Evolutionary conservation across 2,329 filamentous ascomycete genomes (phyloP).

Genomic region (Catunica adiposa): DNA sequence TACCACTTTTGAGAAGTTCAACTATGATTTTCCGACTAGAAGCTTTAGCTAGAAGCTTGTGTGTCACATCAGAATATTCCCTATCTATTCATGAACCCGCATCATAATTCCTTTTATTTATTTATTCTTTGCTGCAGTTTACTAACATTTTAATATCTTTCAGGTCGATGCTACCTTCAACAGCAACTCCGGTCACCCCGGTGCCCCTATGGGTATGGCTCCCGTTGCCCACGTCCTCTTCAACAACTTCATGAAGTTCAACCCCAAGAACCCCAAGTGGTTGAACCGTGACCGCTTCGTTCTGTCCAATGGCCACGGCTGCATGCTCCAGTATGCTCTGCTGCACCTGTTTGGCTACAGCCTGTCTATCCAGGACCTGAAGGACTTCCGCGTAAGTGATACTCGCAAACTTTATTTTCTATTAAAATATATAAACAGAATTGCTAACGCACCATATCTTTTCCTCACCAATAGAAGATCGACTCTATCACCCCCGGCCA

Average conservation of each 20-base stretch:
- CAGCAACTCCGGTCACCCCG: slow-evolving; percentile 96
- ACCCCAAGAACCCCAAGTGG: slow-evolving; percentile 98
- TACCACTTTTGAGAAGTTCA: no score
- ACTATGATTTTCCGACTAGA: no score
- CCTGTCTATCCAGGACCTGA: slow-evolving; percentile 76
- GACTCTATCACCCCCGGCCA: slow-evolving; percentile 81
- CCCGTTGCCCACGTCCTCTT: slow-evolving; percentile 91
- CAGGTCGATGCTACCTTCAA: slow-evolving; percentile 94
- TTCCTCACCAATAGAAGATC: slow-evolving; percentile 24
- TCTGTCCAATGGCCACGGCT: slow-evolving; percentile 96
- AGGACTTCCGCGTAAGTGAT: slow-evolving; percentile 76
- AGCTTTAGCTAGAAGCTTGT: no score
- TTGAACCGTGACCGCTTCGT: slow-evolving; percentile 96
- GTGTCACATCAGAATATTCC: no score
- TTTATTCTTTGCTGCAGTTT: neutral
- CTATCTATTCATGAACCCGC: no score
- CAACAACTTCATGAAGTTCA: slow-evolving; percentile 99
- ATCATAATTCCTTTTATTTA: no score
- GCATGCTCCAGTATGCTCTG: slow-evolving; percentile 98
- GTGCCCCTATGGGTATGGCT: slow-evolving; percentile 93
- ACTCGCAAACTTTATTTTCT: neutral
- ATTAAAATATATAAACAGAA: slow-evolving; percentile 3
- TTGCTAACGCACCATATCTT: neutral
- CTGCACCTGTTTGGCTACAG: slow-evolving; percentile 92
- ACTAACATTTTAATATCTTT: slow-evolving; percentile 16